Percentiles rank a stretch among this genome's conserved stretches.
These are phyloP conservation scores for Symbiotaphrina buchneri DNA, from an alignment of 495 filamentous ascomycete species.

Conservation along the genomic window DNA sequence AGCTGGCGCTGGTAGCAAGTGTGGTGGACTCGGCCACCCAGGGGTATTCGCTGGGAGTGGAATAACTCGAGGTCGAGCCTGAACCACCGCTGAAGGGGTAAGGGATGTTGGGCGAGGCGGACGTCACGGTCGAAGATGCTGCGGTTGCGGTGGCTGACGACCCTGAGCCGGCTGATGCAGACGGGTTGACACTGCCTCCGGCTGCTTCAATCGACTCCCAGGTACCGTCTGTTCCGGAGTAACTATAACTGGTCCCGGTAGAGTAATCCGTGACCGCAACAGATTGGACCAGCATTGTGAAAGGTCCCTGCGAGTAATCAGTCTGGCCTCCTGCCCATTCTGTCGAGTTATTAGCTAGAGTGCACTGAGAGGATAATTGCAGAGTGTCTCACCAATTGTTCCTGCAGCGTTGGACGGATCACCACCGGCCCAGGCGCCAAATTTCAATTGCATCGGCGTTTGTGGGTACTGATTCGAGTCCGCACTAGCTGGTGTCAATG, in stretches of 20 bases:
- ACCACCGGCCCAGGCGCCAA: slow-evolving; percentile 77
- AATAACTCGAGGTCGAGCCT: slow-evolving; percentile 22
- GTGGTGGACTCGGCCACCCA: slow-evolving; percentile 25
- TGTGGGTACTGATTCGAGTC: slow-evolving; percentile 58
- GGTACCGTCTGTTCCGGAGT: slow-evolving; percentile 49
- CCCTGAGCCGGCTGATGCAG: slow-evolving; percentile 13
- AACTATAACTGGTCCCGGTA: slow-evolving; percentile 62
- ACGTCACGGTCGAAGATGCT: too few relatives aligned
- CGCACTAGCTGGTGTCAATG: slow-evolving; percentile 32
- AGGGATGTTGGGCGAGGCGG: slow-evolving; percentile 27
- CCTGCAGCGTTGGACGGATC: slow-evolving; percentile 46
- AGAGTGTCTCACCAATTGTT: slow-evolving; percentile 48
- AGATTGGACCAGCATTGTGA: slow-evolving; percentile 60
- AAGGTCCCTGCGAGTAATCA: slow-evolving; percentile 61
- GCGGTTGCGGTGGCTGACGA: slow-evolving; percentile 22
- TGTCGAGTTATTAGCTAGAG: slow-evolving; percentile 1
- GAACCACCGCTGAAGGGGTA: slow-evolving; percentile 46
- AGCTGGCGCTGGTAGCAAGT: slow-evolving; percentile 14
- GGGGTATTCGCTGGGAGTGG: slow-evolving; percentile 33
- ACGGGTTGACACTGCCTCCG: slow-evolving; percentile 41
- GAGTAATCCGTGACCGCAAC: slow-evolving; percentile 74
- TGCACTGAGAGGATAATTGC: neutral
- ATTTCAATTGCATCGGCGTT: slow-evolving; percentile 69
- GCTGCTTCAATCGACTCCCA: slow-evolving; percentile 61
- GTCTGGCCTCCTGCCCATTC: slow-evolving; percentile 72